Conservation (phyloP, 176 grass and related monocot genomes). For the Thinopyrum elongatum region DNA sequence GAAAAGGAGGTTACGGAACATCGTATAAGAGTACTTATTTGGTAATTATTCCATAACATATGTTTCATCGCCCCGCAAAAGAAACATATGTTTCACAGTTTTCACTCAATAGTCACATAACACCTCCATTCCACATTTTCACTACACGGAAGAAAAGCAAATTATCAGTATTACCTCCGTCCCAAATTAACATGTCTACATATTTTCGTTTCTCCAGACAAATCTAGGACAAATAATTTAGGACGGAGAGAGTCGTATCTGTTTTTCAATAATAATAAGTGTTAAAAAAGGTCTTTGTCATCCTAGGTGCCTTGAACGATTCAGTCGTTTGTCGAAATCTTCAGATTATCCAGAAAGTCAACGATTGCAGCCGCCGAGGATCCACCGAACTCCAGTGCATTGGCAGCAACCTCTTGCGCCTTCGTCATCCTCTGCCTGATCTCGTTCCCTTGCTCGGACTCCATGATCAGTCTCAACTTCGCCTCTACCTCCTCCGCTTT, state of each 20-base stretch:
- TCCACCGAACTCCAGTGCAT: conserved; percentile 3
- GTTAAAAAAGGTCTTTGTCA: background rate
- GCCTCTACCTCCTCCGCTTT: conserved; percentile 28
- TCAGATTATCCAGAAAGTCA: background rate
- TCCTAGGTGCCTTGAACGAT: background rate
- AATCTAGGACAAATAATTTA: too few relatives aligned
- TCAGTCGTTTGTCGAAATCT: background rate
- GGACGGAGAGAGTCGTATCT: too few relatives aligned
- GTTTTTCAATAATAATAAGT: too few relatives aligned
- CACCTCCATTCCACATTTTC: background rate
- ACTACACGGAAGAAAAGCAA: background rate
- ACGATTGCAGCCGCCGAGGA: conserved; percentile 14
- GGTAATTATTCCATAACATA: too few relatives aligned
- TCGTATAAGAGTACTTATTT: too few relatives aligned
- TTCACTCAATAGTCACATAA: background rate
- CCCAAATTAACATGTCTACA: background rate
- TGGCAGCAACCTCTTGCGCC: conserved; percentile 23
- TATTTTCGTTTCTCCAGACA: too few relatives aligned
- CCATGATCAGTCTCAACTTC: conserved; percentile 38
- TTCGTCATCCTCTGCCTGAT: background rate
- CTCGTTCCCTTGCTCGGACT: conserved; percentile 25
- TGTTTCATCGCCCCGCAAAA: too few relatives aligned
- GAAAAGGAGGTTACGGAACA: too few relatives aligned
- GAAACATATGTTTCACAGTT: background rate
- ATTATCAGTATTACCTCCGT: too few relatives aligned